A percentile compares a stretch with the other conserved stretches of the same genome.
phyloP scores from a whole-genome alignment of 305 asterid genomes.

The Petunia hybrid region DNA sequence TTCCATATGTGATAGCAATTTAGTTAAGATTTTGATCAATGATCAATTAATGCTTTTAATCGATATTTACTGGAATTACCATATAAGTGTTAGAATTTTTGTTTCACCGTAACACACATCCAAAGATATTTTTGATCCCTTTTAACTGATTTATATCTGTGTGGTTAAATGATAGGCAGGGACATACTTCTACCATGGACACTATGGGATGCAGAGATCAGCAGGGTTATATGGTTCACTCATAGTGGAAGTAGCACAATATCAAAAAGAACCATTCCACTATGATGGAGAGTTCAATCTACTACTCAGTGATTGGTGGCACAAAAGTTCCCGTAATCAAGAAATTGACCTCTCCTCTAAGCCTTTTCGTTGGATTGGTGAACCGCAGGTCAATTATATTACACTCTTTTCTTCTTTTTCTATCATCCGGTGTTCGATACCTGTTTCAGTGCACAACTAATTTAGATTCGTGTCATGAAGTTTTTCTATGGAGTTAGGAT shows the following conservation, averaged over 20 bases:
- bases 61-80: no score
- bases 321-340: slow-evolving; percentile 58
- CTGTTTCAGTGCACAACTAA: no score
- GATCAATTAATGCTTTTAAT: accelerated
- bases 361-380: slow-evolving; percentile 89
- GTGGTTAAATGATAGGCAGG: slow-evolving; percentile 61
- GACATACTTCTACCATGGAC: slow-evolving; percentile 91
- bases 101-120: no score
- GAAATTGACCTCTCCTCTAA: slow-evolving; percentile 71
- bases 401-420: background rate
- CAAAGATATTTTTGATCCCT: no score
- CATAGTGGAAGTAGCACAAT: slow-evolving; percentile 69
- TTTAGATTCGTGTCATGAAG: no score
- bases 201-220: slow-evolving; percentile 93
- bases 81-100: no score
- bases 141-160: no score
- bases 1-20: no score
- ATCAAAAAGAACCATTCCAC: slow-evolving; percentile 57
- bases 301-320: slow-evolving; percentile 91
- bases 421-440: accelerated
- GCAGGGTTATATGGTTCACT: slow-evolving; percentile 83
- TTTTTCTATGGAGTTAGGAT: no score
- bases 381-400: slow-evolving; percentile 62
- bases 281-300: slow-evolving; percentile 76
- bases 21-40: no score